Evolutionary conservation across 331 rosid species (phyloP).

Genomic region (Arachis monticola): DNA sequence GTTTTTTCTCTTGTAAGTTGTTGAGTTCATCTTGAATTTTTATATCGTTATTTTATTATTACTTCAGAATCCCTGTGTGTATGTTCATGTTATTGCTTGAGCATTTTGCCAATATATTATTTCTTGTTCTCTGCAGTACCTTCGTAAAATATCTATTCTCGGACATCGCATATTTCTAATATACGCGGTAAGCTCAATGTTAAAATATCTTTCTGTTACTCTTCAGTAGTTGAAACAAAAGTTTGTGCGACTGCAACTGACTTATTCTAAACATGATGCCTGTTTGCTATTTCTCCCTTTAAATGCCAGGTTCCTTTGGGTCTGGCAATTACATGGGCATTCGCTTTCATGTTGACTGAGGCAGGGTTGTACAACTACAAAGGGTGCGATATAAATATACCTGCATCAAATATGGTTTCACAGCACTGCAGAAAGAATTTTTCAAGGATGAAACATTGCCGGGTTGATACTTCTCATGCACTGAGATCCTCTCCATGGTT

Average conservation of each 20-base stretch:
- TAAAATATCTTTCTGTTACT: constrained; percentile 2
- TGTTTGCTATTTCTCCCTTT: constrained; percentile 29
- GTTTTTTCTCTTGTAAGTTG: constrained; percentile 91
- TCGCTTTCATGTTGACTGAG: constrained; percentile 92
- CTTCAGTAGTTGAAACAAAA: constrained; percentile 9
- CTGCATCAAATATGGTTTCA: constrained; percentile 84
- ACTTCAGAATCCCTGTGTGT: neutral
- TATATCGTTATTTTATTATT: neutral
- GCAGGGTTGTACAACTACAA: constrained; percentile 81
- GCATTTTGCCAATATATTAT: constrained; percentile 12
- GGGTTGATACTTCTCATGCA: constrained; percentile 91
- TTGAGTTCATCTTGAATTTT: constrained; percentile 11
- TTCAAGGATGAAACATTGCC: constrained; percentile 92
- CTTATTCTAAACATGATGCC: constrained; percentile 32
- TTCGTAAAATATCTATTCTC: constrained; percentile 89
- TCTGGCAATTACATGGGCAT: constrained; percentile 93
- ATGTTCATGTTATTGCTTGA: constrained; percentile 4
- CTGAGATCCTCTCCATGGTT: constrained; percentile 89
- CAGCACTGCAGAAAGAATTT: constrained; percentile 92
- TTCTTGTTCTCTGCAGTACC: constrained; percentile 66
- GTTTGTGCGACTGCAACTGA: constrained; percentile 29
- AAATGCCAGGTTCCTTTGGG: constrained; percentile 91
- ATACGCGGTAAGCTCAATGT: constrained; percentile 77
- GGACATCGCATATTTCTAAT: constrained; percentile 96
- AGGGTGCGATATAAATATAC: constrained; percentile 92